A percentile compares a stretch with the other conserved stretches of the same genome.
Conservation (phyloP, 2,329 filamentous ascomycete genomes). For the Botryotinia narcissicola region DNA sequence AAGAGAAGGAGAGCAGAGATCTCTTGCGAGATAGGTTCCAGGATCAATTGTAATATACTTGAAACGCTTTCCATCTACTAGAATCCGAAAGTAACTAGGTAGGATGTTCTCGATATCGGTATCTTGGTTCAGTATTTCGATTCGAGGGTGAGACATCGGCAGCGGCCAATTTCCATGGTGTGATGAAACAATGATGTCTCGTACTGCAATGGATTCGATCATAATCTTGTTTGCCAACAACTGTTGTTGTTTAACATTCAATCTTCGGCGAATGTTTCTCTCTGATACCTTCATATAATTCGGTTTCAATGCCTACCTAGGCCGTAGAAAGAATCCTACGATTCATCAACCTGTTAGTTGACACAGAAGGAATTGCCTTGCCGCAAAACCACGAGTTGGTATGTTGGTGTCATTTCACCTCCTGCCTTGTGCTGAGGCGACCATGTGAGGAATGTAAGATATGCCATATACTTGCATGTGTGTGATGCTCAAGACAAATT, state of each 20-base stretch:
- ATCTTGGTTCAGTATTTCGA: conserved; percentile 23
- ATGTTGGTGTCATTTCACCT: not conserved
- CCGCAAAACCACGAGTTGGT: not conserved
- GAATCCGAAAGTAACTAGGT: conserved; percentile 24
- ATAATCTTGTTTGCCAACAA: not conserved
- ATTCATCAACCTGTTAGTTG: not conserved
- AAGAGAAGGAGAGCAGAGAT: conserved; percentile 39
- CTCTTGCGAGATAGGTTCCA: conserved; percentile 38
- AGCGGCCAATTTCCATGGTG: not conserved
- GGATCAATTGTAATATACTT: conserved; percentile 45
- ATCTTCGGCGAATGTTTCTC: not conserved
- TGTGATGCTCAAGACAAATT: not conserved
- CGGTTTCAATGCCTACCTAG: not conserved
- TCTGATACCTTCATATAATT: not conserved
- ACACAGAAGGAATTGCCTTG: not conserved
- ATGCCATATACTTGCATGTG: not conserved
- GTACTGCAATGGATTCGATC: not conserved
- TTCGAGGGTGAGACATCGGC: not conserved
- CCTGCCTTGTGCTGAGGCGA: not conserved
- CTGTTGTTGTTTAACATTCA: not conserved
- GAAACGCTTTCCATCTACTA: conserved; percentile 32
- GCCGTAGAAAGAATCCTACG: not conserved
- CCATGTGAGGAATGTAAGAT: not conserved
- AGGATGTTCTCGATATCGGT: conserved; percentile 19
- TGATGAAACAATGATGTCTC: not conserved